Evolutionary conservation across 305 asterid genomes (phyloP).

Genomic region (Withania somnifera): DNA sequence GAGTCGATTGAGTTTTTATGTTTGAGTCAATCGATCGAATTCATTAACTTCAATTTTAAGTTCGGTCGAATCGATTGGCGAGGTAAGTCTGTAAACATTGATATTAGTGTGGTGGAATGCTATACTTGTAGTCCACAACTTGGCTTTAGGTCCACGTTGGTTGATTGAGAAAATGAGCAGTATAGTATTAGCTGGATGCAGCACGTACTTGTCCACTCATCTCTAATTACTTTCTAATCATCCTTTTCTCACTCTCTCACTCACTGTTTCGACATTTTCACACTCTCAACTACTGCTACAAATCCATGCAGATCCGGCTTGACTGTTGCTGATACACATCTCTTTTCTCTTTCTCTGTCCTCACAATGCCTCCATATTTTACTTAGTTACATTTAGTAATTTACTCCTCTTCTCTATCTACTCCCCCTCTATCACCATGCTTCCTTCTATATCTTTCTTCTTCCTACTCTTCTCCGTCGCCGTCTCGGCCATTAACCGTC

Average conservation of each 20-base stretch:
- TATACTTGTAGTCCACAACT: no score
- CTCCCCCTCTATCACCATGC: neutral
- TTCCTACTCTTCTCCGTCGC: constrained; percentile 16
- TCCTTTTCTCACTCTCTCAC: neutral
- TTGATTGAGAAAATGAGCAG: neutral
- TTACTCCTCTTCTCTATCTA: neutral
- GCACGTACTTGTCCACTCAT: neutral
- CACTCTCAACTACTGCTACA: neutral
- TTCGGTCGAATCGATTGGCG: no score
- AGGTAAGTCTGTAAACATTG: no score
- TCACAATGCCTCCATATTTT: neutral
- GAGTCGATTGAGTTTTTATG: no score
- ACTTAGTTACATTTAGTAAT: neutral
- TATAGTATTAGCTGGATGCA: constrained; percentile 1
- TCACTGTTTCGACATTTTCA: neutral
- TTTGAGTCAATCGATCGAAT: no score
- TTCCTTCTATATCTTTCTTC: constrained; percentile 8
- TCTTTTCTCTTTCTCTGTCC: neutral
- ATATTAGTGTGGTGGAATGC: no score
- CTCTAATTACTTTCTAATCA: neutral
- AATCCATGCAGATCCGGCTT: neutral
- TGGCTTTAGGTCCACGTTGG: no score
- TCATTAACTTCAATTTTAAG: no score
- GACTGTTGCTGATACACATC: neutral
- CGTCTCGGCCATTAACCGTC: constrained; percentile 34